A percentile compares a stretch with the other conserved stretches of the same genome.
These are phyloP conservation scores for Mycena pura DNA, from an alignment of 768 basidiomycete genomes.

Conservation along the genomic window DNA sequence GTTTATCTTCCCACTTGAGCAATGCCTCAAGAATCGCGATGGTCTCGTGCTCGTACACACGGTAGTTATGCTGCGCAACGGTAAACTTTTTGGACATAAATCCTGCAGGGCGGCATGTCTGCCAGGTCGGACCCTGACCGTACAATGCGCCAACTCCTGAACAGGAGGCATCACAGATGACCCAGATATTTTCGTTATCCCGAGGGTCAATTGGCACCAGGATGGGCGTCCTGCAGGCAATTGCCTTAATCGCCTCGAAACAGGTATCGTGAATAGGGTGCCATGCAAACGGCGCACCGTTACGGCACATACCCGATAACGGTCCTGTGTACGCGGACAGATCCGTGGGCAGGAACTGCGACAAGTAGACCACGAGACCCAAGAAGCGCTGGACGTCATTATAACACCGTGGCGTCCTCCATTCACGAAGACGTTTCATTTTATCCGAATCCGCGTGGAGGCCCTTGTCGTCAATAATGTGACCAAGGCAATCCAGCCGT, in stretches of 20 bases:
- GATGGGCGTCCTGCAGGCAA: slow-evolving; percentile 31
- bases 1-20: slow-evolving; percentile 41
- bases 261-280: slow-evolving; percentile 30
- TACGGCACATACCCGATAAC: slow-evolving; percentile 34
- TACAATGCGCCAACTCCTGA: slow-evolving; percentile 35
- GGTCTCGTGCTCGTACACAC: slow-evolving; percentile 32
- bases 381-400: slow-evolving; percentile 41
- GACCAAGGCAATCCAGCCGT: slow-evolving; percentile 39
- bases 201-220: slow-evolving; percentile 31
- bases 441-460: slow-evolving; percentile 39
- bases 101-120: slow-evolving; percentile 31
- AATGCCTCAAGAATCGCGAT: slow-evolving; percentile 33
- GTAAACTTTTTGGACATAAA: slow-evolving; percentile 40
- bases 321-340: slow-evolving; percentile 40
- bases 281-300: slow-evolving; percentile 38
- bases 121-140: slow-evolving; percentile 36
- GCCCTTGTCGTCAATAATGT: slow-evolving; percentile 39
- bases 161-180: slow-evolving; percentile 36
- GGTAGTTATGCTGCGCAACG: slow-evolving; percentile 35
- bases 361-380: slow-evolving; percentile 40
- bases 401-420: slow-evolving; percentile 33
- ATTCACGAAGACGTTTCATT: slow-evolving; percentile 33
- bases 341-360: slow-evolving; percentile 44
- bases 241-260: slow-evolving; percentile 31
- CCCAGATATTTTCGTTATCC: slow-evolving; percentile 31